Percentiles rank a stretch among this genome's conserved stretches.
phyloP scores from a whole-genome alignment of 768 basidiomycete genomes.

The Coprinopsis sp. region DNA sequence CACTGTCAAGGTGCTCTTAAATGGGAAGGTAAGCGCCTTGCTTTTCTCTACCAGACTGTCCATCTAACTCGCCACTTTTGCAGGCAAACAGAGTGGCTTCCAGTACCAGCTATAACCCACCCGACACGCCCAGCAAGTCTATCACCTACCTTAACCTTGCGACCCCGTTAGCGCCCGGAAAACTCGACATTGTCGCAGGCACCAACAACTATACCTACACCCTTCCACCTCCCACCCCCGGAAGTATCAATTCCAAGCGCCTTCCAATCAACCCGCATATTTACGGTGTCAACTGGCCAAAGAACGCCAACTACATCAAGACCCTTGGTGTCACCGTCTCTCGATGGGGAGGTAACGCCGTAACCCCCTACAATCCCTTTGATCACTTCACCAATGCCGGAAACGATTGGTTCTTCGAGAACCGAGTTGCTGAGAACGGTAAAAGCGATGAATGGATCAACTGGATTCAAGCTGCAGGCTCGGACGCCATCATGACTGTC shows the following conservation, averaged over 20 bases:
- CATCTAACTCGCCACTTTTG: neutral
- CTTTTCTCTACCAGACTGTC: neutral
- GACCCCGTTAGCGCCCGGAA: conserved; percentile 35
- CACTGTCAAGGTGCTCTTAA: conserved; percentile 31
- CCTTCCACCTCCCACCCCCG: conserved; percentile 27
- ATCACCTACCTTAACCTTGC: conserved; percentile 47
- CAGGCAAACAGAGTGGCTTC: conserved; percentile 32
- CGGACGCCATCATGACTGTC: conserved; percentile 39
- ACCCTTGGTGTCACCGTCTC: conserved; percentile 45
- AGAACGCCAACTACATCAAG: conserved; percentile 39
- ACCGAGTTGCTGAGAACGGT: conserved; percentile 35
- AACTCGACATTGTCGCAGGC: conserved; percentile 38
- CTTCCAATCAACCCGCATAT: conserved; percentile 42
- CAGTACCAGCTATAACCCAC: conserved; percentile 34
- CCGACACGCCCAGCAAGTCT: conserved; percentile 42
- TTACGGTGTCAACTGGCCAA: conserved; percentile 55
- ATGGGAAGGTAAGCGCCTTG: conserved; percentile 30
- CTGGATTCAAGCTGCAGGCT: conserved; percentile 43
- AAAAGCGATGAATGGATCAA: conserved; percentile 46
- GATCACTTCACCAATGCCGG: conserved; percentile 51
- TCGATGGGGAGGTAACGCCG: conserved; percentile 54
- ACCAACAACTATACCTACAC: conserved; percentile 35
- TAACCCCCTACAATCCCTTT: conserved; percentile 50
- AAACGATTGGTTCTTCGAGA: conserved; percentile 55
- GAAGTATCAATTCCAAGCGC: conserved; percentile 27